Conservation (phyloP, 208 protist species). For the Acanthamoeba healyi region DNA sequence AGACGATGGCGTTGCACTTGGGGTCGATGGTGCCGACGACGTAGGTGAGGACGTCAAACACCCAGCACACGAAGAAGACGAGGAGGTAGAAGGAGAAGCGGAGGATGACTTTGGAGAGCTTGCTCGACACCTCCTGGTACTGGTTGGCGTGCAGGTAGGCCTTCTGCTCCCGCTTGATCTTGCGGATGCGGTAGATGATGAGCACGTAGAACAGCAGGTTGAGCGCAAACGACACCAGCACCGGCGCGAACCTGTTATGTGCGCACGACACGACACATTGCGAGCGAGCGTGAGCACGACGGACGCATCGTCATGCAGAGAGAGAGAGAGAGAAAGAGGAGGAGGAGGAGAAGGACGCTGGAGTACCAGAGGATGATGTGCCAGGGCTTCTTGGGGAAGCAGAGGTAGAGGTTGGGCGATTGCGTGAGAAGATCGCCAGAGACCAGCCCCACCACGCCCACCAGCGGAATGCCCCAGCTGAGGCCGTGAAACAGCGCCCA, state of each 20-base stretch:
- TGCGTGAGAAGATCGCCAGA: conserved; percentile 35
- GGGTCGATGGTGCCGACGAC: neutral
- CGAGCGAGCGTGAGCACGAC: neutral
- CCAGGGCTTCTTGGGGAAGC: conserved; percentile 62
- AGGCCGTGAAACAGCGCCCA: conserved; percentile 14
- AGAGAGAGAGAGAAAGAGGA: neutral
- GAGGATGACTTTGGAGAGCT: conserved; percentile 54
- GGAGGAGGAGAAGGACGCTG: neutral
- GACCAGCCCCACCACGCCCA: conserved; percentile 34
- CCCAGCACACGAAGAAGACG: conserved; percentile 67
- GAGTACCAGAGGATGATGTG: conserved; percentile 56
- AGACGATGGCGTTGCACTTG: conserved; percentile 9
- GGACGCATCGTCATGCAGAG: neutral
- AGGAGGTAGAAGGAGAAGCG: conserved; percentile 61
- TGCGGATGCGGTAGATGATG: conserved; percentile 23
- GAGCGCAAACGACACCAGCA: neutral
- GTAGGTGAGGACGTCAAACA: conserved; percentile 68
- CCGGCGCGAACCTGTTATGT: neutral
- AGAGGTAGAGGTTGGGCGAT: conserved; percentile 33
- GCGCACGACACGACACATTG: neutral
- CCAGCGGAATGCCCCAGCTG: conserved; percentile 49
- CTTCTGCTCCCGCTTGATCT: conserved; percentile 39
- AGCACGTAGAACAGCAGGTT: conserved; percentile 39
- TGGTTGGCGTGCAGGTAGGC: conserved; percentile 20
- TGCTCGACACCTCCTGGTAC: neutral